Base-by-base conservation (phyloP, 495 filamentous ascomycete genomes). In the Daldinia decipiens region DNA sequence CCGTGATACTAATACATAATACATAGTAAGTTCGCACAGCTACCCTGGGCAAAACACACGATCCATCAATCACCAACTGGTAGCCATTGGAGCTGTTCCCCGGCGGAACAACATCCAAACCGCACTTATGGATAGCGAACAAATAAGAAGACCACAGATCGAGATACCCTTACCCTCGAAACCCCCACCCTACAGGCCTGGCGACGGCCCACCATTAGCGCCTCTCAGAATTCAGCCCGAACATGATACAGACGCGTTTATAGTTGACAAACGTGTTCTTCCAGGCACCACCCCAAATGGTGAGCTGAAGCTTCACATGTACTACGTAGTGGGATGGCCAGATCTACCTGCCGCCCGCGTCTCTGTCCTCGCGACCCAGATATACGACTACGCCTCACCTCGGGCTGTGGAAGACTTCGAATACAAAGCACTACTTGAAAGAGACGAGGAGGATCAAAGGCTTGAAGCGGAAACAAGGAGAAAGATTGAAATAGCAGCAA, bases 351-450 rank as follows among this genome's bases (percentile, higher is more conserved):
- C 73, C 1, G 81, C 77, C 13, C 78, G 77, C 40, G 55, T 78
- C n/a, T 15, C 78, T 17, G 27, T 85, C 9, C 76, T 80, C 0
- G 79, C 78, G 66, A 66, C 79, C 31, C 67, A 81, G 52, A 73
- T 79, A 11, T 71, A 80, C 24, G 79, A 84, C 1, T 85, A 84
- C 59, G 79, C 84, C 56, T 83, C 82, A 2, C 82, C 82, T 4
- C 72, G 79, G 4, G 72, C 76, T 52, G 51, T 84, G 13, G 83
- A 85, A 60, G 78, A 83, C 5, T 85, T 79, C 74, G 83, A 84
- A 51, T 80, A 78, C 60, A 53, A 65, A 6, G 59, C 72, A 2
- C 59, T 67, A 17, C 73, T 82, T 17, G 67, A 74, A 38, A 73
- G 71, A 40, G 76, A 79, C 47, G 61, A 79, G 38, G 76, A 77